Evolutionary conservation across 2,329 filamentous ascomycete species (phyloP), one percentile per base, ranked within the genome.

Genomic region (Bipolaris gigantea): DNA sequence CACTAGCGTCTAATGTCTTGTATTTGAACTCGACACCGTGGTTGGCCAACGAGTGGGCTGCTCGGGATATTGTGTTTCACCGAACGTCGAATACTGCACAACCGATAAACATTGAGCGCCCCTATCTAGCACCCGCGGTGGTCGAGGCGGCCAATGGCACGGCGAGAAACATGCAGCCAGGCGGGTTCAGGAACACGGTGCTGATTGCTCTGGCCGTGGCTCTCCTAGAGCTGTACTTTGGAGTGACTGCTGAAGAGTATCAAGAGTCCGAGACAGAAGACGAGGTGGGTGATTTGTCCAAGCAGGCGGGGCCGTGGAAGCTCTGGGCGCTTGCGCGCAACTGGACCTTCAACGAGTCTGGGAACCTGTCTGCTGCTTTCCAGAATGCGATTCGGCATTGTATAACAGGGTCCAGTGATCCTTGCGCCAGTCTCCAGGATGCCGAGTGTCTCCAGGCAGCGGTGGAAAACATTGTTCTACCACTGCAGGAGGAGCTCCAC

Each of bases 1-100:
- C 71, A 1, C 57, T 75, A 10, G 73, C 73, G 16, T 71, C 68
- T 2, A 72, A 66, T 19, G 66, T 72, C 5, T 60, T 75, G 4
- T 73, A 73, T 43, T 64, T 75, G 8, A 69, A 73, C 47, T 66
- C 70, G 0, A 74, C 73, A 1, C 70, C 71, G 2, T 75, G 72
- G 73, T 66, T 75, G 7, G 61, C 57, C 4, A 67, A 71, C 35
- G 63, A 72, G 13, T 74, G 72, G 70, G 61, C 63, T 11, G 61
- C 66, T 8, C 68, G 64, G 44, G 70, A 74, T 39, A 73, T 74
- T 21, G 30, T 68, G 5, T 75, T 75, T 48, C 64, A 72, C 42
- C 64, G 58, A 40, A 63, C 59, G 16, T 50, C 53, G 1, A 45
- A 56, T 8, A 49, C 63, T 5, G 39, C 57, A 19, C 64, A 60